Conservation (phyloP, 1,284 basidiomycete species). For the Rhizoctonia solani region DNA sequence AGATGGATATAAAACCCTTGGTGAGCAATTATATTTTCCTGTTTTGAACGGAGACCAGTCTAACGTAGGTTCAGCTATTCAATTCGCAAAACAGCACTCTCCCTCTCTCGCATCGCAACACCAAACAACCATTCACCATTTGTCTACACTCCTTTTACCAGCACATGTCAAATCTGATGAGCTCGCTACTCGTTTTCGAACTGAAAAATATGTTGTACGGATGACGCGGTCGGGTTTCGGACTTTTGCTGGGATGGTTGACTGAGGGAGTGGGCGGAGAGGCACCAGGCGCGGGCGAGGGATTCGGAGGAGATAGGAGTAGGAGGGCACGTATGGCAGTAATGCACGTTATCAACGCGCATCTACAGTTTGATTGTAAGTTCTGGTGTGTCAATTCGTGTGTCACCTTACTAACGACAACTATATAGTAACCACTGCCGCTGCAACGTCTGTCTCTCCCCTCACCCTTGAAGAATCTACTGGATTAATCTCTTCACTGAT, state of each 20-base stretch:
- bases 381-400: slow-evolving; percentile 19
- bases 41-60: not conserved
- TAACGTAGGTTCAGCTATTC: slow-evolving; percentile 59
- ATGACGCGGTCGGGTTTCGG: slow-evolving; percentile 93
- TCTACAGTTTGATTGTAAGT: slow-evolving; percentile 84
- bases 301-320: slow-evolving; percentile 72
- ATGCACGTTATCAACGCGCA: slow-evolving; percentile 95
- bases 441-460: slow-evolving; percentile 62
- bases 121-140: slow-evolving; percentile 71
- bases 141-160: slow-evolving; percentile 82
- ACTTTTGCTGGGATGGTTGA: slow-evolving; percentile 94
- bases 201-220: slow-evolving; percentile 87
- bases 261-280: slow-evolving; percentile 87
- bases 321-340: slow-evolving; percentile 79
- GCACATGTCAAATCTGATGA: slow-evolving; percentile 85
- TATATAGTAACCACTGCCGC: slow-evolving; percentile 69
- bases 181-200: slow-evolving; percentile 81
- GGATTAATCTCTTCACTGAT: slow-evolving; percentile 79
- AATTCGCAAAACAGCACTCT: slow-evolving; percentile 77
- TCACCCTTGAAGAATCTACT: slow-evolving; percentile 79
- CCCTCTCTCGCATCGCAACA: slow-evolving; percentile 73
- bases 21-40: slow-evolving; percentile 51
- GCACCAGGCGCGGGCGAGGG: slow-evolving; percentile 79
- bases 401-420: slow-evolving; percentile 42
- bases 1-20: slow-evolving; percentile 86